Evolutionary conservation across 306 rosid species (phyloP).

Genomic region (Ziziphus jujuba): DNA sequence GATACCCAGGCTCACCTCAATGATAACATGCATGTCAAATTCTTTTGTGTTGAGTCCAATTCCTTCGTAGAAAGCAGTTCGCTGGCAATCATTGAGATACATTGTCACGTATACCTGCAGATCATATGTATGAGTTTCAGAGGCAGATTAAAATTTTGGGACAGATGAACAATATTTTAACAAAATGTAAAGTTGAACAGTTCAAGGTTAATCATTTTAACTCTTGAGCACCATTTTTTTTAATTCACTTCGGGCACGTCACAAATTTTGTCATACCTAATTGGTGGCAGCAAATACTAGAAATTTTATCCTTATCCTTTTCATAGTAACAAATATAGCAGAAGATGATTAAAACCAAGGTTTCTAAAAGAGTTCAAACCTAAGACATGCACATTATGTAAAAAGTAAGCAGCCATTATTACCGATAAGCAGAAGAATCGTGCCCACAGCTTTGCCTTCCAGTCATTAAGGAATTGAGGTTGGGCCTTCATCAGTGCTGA

Average conservation of each 20-base stretch:
- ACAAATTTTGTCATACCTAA: too few relatives aligned
- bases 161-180: background rate
- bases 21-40: slow-evolving; percentile 97
- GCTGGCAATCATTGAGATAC: slow-evolving; percentile 98
- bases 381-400: too few relatives aligned
- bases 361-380: background rate
- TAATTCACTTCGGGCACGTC: too few relatives aligned
- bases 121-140: slow-evolving; percentile 3
- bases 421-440: slow-evolving; percentile 98
- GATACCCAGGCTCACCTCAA: slow-evolving; percentile 62
- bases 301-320: background rate
- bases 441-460: slow-evolving; percentile 98
- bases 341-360: background rate
- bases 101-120: slow-evolving; percentile 93
- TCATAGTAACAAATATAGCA: background rate
- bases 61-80: slow-evolving; percentile 94
- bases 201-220: background rate
- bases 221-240: too few relatives aligned
- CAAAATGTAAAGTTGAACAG: background rate
- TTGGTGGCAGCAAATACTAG: background rate
- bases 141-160: slow-evolving; percentile 1
- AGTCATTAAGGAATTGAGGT: slow-evolving; percentile 96
- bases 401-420: slow-evolving; percentile 29
- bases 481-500: slow-evolving; percentile 99
- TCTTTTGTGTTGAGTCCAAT: slow-evolving; percentile 94